These are phyloP conservation scores for Penicillium ucsense DNA, from an alignment of 495 filamentous ascomycete genomes.

Conservation along the genomic window DNA sequence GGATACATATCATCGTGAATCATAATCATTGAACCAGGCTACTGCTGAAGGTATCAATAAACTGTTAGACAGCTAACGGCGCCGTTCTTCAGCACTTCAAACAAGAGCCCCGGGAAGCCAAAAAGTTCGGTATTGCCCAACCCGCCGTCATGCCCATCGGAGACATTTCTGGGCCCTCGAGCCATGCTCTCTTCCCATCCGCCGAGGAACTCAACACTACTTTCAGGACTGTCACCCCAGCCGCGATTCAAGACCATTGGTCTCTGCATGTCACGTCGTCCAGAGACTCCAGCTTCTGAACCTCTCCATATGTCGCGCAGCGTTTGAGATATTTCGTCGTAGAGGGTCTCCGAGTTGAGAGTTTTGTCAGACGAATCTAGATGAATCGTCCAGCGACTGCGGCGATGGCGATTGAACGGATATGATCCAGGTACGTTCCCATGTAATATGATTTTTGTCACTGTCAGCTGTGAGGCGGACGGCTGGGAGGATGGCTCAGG, in stretches of 20 bases:
- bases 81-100: conserved; percentile 91
- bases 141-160: conserved; percentile 45
- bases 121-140: conserved; percentile 78
- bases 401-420: conserved; percentile 88
- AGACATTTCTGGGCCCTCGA: conserved; percentile 28
- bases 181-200: conserved; percentile 74
- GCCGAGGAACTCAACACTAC: conserved; percentile 78
- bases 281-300: conserved; percentile 49
- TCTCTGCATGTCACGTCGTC: conserved; percentile 54
- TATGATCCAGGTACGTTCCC: conserved; percentile 93
- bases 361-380: conserved; percentile 21
- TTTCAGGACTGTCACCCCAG: conserved; percentile 85
- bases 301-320: conserved; percentile 64
- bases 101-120: conserved; percentile 86
- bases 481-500: conserved; percentile 28
- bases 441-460: conserved; percentile 84
- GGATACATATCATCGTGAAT: too few relatives aligned
- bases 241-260: conserved; percentile 85
- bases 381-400: conserved; percentile 78
- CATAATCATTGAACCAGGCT: too few relatives aligned
- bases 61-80: conserved; percentile 85
- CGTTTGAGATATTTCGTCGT: conserved; percentile 55
- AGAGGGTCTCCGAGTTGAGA: conserved; percentile 68
- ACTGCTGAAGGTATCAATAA: conserved; percentile 40
- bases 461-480: conserved; percentile 55